Evolutionary conservation across 2,329 filamentous ascomycete species (phyloP), one percentile per base, ranked within the genome.

Genomic region (Blastomyces parvus): DNA sequence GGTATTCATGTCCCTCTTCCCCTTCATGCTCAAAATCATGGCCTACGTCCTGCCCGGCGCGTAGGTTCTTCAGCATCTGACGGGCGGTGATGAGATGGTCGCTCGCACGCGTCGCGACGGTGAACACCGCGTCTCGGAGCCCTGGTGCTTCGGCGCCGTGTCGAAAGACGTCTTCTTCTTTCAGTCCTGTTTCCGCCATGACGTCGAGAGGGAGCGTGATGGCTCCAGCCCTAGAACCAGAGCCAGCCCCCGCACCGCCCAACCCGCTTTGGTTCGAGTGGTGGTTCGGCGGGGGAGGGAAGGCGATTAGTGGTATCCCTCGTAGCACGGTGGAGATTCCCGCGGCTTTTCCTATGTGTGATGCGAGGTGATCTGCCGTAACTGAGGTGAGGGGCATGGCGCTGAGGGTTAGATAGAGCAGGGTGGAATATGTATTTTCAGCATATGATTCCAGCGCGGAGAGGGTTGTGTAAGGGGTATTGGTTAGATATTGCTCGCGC

Each of bases 1-100:
- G 73, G 68, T 86, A 84, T 61, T 80, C 74, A 70, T 84, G 83
- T 59, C 88, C 90, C 60, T 86, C 86, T 72, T 96, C 91, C 38
- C 86, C 84, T 65, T 88, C 83, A 71, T 97, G 90, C 76, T 97
- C 93, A 73, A 93, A 97, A 5, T 90, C 90, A 73, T 97, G 93
- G 0, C 88, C 90, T 0, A 90, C 84, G 59, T 86, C 86, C 68
- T 88, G 78, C 1, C 91, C 90, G 3, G 85, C 86, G 62, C 85
- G 85, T 25, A 96, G 78, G 70, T 89, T 90, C 71, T 86, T 87
- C 65, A 97, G 76, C 91, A 99, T 96, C 74, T 96, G 90, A 64
- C 91, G 82, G 1, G 89, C 93, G 0, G 93, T 97, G 68, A 97
- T 96, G 42, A 99, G 80, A 76, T 99, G 94, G 73, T 99, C 94